Evolutionary conservation across 306 rosid species (phyloP).

Genomic region (Quercus dentata): DNA sequence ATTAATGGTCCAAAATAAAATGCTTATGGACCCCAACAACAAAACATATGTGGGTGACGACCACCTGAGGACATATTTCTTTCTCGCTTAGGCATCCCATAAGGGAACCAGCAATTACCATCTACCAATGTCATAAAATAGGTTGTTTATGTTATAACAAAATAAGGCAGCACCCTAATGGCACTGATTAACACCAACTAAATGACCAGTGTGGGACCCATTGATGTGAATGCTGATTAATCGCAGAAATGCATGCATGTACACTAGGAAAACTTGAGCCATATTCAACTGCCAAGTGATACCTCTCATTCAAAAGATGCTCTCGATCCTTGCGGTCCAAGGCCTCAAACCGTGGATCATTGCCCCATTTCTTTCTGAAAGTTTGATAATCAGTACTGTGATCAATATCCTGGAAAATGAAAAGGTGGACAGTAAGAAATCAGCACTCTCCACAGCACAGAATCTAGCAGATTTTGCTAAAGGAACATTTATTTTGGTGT

Average conservation of each 20-base stretch:
- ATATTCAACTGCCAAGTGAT: slow-evolving; percentile 21
- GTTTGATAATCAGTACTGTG: slow-evolving; percentile 63
- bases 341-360: slow-evolving; percentile 80
- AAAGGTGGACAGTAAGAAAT: slow-evolving; percentile 11
- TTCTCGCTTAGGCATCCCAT: not conserved
- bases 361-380: slow-evolving; percentile 86
- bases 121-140: not conserved
- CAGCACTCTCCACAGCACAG: slow-evolving; percentile 11
- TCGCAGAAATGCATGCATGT: slow-evolving; percentile 13
- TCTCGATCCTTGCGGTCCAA: slow-evolving; percentile 95
- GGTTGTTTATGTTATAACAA: not conserved
- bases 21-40: not conserved
- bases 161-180: not conserved
- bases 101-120: not conserved
- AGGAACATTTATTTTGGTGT: not conserved
- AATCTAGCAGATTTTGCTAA: slow-evolving; percentile 12
- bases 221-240: not conserved
- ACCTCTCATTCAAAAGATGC: slow-evolving; percentile 90
- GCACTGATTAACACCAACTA: not conserved
- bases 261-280: slow-evolving; percentile 1
- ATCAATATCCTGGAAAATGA: slow-evolving; percentile 64
- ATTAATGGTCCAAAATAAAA: not conserved
- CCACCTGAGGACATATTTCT: not conserved
- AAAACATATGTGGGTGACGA: not conserved
- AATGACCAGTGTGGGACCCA: not conserved